phyloP scores from a whole-genome alignment of 2,329 filamentous ascomycete genomes.

The Botrytis paeoniae region DNA sequence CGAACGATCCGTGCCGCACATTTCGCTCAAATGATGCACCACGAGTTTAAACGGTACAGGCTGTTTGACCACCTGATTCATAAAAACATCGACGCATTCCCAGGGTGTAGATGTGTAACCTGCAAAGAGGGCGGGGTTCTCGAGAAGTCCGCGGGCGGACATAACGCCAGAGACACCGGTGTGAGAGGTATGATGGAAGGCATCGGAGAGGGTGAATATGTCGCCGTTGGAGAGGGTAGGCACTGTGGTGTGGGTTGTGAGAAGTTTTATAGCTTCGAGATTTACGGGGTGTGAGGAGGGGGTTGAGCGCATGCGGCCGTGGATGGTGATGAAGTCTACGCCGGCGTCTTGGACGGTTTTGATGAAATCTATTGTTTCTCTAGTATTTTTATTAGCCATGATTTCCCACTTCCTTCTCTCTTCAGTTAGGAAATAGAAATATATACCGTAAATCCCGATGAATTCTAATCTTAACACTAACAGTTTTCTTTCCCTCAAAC shows the following conservation, averaged over 20 bases:
- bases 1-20: constrained; percentile 58
- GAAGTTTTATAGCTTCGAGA: constrained; percentile 53
- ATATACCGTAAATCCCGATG: constrained; percentile 55
- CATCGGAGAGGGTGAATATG: constrained; percentile 53
- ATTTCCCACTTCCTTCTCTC: rapidly evolving
- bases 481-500: constrained; percentile 48
- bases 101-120: constrained; percentile 55
- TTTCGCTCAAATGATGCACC: constrained; percentile 65
- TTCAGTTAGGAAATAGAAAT: neutral
- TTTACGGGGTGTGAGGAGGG: constrained; percentile 60
- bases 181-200: neutral
- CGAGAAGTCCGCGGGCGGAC: constrained; percentile 65
- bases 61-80: constrained; percentile 53
- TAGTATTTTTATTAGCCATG: neutral
- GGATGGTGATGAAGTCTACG: constrained; percentile 68
- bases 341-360: constrained; percentile 56
- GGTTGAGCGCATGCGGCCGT: constrained; percentile 61
- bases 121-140: constrained; percentile 64
- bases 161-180: constrained; percentile 56
- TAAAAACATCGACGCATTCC: constrained; percentile 61
- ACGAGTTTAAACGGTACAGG: constrained; percentile 63
- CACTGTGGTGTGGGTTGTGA: constrained; percentile 9
- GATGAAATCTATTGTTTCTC: constrained; percentile 56
- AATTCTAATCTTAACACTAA: constrained; percentile 69
- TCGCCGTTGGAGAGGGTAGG: constrained; percentile 60